phyloP scores from a whole-genome alignment of 495 filamentous ascomycete species.

The Entonaema liquescens region DNA sequence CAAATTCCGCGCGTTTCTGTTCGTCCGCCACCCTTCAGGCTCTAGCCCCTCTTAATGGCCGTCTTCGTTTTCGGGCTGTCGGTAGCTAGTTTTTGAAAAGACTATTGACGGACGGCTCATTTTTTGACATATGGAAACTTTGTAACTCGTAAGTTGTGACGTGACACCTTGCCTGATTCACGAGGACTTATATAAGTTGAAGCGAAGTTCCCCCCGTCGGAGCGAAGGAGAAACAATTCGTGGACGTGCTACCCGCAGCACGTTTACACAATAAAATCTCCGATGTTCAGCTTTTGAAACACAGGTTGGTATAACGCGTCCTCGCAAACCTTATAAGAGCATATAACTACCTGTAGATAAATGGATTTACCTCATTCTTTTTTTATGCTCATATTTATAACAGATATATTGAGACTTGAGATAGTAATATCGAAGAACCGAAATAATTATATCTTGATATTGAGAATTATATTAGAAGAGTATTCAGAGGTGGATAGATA shows the following conservation, averaged over 20 bases:
- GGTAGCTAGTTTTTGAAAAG: not conserved
- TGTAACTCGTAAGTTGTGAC: not conserved
- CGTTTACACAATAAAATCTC: conserved; percentile 39
- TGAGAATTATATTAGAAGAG: not conserved
- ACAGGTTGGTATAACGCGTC: conserved; percentile 3
- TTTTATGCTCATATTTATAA: not conserved
- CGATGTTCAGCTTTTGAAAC: conserved; percentile 33
- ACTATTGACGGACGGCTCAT: not conserved
- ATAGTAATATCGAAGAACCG: not conserved
- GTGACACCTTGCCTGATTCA: not conserved
- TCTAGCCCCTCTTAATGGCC: conserved; percentile 17
- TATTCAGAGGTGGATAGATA: not conserved
- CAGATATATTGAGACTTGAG: not conserved
- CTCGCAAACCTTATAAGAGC: not conserved
- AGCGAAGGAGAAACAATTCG: not conserved
- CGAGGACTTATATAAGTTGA: not conserved
- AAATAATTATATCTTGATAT: not conserved
- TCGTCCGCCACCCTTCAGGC: conserved; percentile 6
- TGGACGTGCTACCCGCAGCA: conserved; percentile 22
- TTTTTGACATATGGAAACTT: not conserved
- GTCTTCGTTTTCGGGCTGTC: conserved; percentile 7
- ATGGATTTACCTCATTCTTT: not conserved
- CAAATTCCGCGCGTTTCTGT: conserved; percentile 25
- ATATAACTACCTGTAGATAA: not conserved
- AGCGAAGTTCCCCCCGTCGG: not conserved